Base-by-base conservation (phyloP, 148 eudicot species). In the Fagopyrum esculentum region DNA sequence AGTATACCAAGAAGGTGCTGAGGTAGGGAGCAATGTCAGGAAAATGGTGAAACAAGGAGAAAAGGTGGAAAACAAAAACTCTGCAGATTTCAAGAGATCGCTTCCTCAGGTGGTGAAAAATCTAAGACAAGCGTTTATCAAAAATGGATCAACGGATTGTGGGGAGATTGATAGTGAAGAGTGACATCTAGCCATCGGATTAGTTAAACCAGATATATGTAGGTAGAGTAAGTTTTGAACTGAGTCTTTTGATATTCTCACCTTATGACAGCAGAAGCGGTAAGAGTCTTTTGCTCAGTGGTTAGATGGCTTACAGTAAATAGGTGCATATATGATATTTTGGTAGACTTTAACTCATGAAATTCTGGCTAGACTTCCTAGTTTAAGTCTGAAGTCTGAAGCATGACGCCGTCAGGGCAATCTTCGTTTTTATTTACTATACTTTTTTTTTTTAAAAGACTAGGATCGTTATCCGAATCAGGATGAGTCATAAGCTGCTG, bases 1-100 rank as follows among this genome's bases (percentile, higher is more conserved):
- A 75, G 93, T 90, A 63, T 92, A 92, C 77, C 66, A 61, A 72
- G 85, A 81, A 47, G 96, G 91, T 47, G 96, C 91, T 69, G 83
- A 70, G 45, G 79, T 92, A 19, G 91, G 91, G 64, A 81, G 90
- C 54, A 54, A 82, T 73, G 73, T 75, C 2, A 79, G 77, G 74
- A 80, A 82, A 76, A 77, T 85, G 60, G 47, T 74, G 17, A 73
- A 70, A 48, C 80, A 86, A 56, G 84, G 86, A 57, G 63, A 17
- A n/a, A 47, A 75, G 6, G 74, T 45, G 12, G 71, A 75, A 61
- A 74, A 75, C 30, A 74, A 55, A 30, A 75, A 80, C 75, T 83
- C 90, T 0, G 4, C 8, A 35, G 78, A 60, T 22, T 87, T 90
- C 73, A 86, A 77, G 81, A 30, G 55, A 6, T 83, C 85, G 10